Conservation (phyloP, 345 rosid genomes). For the Rhizophora apiculata region DNA sequence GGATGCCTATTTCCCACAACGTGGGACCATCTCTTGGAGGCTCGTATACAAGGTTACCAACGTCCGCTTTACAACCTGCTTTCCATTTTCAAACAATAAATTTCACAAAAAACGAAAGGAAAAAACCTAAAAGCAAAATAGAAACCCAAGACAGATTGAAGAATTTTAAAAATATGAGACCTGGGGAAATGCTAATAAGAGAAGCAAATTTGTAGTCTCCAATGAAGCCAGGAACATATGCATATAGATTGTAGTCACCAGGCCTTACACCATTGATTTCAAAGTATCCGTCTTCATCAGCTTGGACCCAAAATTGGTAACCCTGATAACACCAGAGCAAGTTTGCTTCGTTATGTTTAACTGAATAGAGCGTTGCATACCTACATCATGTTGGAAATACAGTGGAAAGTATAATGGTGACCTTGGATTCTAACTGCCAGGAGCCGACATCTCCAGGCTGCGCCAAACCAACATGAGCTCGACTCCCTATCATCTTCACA, state of each 20-base stretch:
- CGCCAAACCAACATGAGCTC: slow-evolving; percentile 81
- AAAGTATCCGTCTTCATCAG: slow-evolving; percentile 59
- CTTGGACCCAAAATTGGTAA: slow-evolving; percentile 78
- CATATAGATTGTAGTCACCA: slow-evolving; percentile 68
- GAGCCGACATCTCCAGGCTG: slow-evolving; percentile 72
- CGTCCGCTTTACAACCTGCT: slow-evolving; percentile 44
- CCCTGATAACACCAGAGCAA: slow-evolving; percentile 29
- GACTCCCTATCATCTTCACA: slow-evolving; percentile 35
- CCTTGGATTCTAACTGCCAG: slow-evolving; percentile 88
- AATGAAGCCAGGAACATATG: slow-evolving; percentile 79
- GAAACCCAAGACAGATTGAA: not conserved
- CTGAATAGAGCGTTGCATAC: not conserved
- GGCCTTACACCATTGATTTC: slow-evolving; percentile 41
- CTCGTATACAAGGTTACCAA: slow-evolving; percentile 62
- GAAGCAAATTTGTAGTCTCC: slow-evolving; percentile 60
- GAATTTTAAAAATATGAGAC: slow-evolving; percentile 24
- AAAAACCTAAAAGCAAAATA: no score
- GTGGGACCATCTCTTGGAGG: slow-evolving; percentile 87
- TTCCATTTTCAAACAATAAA: not conserved
- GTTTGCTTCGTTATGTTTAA: not conserved
- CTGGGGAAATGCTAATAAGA: slow-evolving; percentile 43
- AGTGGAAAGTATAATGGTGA: not conserved
- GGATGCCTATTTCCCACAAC: slow-evolving; percentile 87
- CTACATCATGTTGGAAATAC: not conserved
- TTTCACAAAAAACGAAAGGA: not conserved